Percentiles rank a stretch among this genome's conserved stretches.
These are phyloP conservation scores for Corchorus capsularis DNA, from an alignment of 345 rosid species.

Conservation along the genomic window DNA sequence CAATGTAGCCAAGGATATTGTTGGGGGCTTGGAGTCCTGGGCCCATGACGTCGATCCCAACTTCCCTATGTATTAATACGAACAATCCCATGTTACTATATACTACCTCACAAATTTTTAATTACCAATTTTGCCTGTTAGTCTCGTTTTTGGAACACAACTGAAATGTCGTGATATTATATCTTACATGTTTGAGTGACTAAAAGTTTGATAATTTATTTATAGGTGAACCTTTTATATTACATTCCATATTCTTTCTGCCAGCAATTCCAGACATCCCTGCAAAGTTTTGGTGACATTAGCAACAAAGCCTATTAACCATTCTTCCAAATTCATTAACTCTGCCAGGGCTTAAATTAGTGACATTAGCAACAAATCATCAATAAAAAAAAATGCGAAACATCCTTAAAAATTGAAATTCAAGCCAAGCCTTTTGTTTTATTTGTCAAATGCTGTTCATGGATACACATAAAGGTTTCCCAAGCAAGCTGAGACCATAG, in stretches of 20 bases:
- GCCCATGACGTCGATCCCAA: conserved; percentile 71
- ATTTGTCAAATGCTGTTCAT: not conserved
- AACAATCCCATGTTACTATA: not conserved
- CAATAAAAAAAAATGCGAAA: not conserved
- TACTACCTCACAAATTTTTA: not conserved
- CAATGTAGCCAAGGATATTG: conserved; percentile 63
- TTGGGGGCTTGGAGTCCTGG: conserved; percentile 90
- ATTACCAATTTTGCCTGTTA: not conserved
- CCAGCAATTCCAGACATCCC: not conserved
- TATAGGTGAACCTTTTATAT: too few species aligned
- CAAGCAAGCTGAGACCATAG: not conserved
- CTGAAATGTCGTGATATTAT: not conserved
- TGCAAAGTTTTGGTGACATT: too few species aligned
- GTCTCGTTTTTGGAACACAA: too few species aligned
- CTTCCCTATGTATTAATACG: conserved; percentile 66
- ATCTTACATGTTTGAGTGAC: not conserved
- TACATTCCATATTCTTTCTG: not conserved
- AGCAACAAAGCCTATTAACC: too few species aligned
- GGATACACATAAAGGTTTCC: not conserved
- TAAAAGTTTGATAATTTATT: too few species aligned
- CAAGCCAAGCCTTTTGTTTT: not conserved
- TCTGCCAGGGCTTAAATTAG: not conserved
- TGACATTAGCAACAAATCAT: not conserved
- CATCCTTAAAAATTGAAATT: not conserved
- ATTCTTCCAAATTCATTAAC: not conserved